Evolutionary conservation across 768 basidiomycete species (phyloP).

Genomic region (Pleurotus salmoneostramineus): DNA sequence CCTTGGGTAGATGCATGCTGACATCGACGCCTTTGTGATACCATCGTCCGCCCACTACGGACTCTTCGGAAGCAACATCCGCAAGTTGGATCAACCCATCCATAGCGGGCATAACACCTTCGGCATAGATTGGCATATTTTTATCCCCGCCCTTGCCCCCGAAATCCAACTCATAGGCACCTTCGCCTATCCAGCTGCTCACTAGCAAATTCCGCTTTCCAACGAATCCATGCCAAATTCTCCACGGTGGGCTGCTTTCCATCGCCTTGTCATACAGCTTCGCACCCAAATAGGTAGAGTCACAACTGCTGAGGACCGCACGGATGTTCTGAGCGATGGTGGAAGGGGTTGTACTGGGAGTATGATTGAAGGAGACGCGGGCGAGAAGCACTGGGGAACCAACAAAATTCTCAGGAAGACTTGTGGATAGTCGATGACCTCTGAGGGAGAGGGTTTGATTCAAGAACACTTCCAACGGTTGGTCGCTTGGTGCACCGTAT

Average conservation of each 20-base stretch:
- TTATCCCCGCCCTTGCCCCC: conserved; percentile 14
- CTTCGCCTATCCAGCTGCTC: conserved; percentile 29
- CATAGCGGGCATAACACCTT: conserved; percentile 26
- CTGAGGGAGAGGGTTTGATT: conserved; percentile 18
- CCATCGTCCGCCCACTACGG: conserved; percentile 2
- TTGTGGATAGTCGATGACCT: background rate
- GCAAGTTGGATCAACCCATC: conserved; percentile 30
- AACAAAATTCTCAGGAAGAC: conserved; percentile 20
- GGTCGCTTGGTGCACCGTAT: conserved; percentile 13
- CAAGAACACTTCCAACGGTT: conserved; percentile 17
- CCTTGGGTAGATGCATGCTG: background rate
- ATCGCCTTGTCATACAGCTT: conserved; percentile 29
- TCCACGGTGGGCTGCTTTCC: conserved; percentile 20
- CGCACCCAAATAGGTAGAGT: conserved; percentile 20
- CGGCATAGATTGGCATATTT: conserved; percentile 18
- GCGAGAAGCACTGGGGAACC: conserved; percentile 28
- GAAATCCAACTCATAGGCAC: conserved; percentile 29
- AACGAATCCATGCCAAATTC: conserved; percentile 30
- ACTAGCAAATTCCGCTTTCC: conserved; percentile 26
- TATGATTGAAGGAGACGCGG: conserved; percentile 15
- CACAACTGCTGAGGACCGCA: conserved; percentile 18
- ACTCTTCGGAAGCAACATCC: conserved; percentile 11
- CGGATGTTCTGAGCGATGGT: conserved; percentile 24
- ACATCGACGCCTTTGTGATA: background rate
- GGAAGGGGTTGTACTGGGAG: conserved; percentile 10